Conservation (phyloP, 257 asterid species). For the Fraxinus quadrangulata region DNA sequence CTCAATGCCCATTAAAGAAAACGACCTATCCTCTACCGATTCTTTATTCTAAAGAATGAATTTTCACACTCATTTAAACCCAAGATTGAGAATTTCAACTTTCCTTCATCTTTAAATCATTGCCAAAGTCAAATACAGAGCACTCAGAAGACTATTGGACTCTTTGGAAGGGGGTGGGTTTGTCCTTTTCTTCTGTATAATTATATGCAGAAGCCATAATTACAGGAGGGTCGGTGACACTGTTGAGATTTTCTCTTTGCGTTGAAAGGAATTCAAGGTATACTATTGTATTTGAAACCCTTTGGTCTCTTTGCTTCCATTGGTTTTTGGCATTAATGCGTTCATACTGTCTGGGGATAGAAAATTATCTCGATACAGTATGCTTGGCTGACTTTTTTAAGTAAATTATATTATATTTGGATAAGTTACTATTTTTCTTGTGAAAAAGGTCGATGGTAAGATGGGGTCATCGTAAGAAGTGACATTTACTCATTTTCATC, state of each 20-base stretch:
- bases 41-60: slow-evolving; percentile 27
- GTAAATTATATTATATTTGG: neutral
- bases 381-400: neutral
- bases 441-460: neutral
- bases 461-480: neutral
- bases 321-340: slow-evolving; percentile 21
- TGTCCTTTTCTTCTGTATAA: slow-evolving; percentile 20
- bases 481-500: neutral
- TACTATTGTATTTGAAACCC: slow-evolving; percentile 10
- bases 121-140: slow-evolving; percentile 49
- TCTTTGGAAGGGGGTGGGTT: slow-evolving; percentile 24
- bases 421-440: neutral
- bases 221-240: slow-evolving; percentile 69
- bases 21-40: neutral
- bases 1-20: slow-evolving; percentile 45
- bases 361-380: too few species aligned
- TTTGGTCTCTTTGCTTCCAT: slow-evolving; percentile 32
- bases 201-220: slow-evolving; percentile 43
- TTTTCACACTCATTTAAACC: slow-evolving; percentile 22
- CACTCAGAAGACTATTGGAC: slow-evolving; percentile 34
- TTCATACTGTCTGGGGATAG: slow-evolving; percentile 24
- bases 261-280: slow-evolving; percentile 57
- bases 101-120: slow-evolving; percentile 52
- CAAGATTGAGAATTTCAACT: slow-evolving; percentile 27
- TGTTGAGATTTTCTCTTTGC: slow-evolving; percentile 52